A percentile compares a stretch with the other conserved stretches of the same genome.
phyloP scores from a whole-genome alignment of 164 flowering plant species.

The Tetrastigma voinierianum region DNA sequence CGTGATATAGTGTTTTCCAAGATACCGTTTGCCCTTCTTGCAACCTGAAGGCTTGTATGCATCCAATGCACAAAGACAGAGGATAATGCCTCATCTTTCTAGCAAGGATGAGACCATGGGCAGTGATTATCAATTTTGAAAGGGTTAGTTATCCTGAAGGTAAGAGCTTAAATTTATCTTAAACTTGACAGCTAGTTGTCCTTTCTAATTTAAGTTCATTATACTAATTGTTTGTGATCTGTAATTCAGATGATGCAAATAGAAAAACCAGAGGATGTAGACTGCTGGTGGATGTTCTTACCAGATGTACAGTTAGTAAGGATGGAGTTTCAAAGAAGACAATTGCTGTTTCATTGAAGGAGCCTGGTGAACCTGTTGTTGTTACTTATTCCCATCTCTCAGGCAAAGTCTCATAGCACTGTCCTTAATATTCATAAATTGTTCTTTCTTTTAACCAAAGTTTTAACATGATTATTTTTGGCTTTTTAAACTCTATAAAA shows the following conservation, averaged over 20 bases:
- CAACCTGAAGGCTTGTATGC: constrained; percentile 78
- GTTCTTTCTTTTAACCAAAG: background rate
- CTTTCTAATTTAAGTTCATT: constrained; percentile 5
- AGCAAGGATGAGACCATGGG: constrained; percentile 75
- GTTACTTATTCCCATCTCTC: constrained; percentile 80
- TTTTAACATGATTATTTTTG: background rate
- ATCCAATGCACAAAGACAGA: constrained; percentile 54
- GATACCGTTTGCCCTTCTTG: constrained; percentile 83
- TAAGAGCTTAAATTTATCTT: constrained; percentile 20
- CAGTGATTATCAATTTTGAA: constrained; percentile 80
- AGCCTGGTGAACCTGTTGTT: constrained; percentile 80
- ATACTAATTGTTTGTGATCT: background rate
- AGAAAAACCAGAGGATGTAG: constrained; percentile 81
- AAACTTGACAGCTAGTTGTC: background rate
- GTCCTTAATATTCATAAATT: background rate
- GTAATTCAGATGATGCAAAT: constrained; percentile 58
- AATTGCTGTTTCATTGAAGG: constrained; percentile 60
- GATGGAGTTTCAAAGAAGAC: constrained; percentile 57
- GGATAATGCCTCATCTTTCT: constrained; percentile 52
- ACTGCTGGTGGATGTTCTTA: constrained; percentile 83
- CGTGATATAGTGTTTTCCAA: constrained; percentile 79
- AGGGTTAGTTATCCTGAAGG: constrained; percentile 71
- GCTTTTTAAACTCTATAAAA: background rate
- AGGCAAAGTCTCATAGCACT: constrained; percentile 39
- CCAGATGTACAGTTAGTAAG: constrained; percentile 69